phyloP scores from a whole-genome alignment of 164 flowering plant genomes.

The Vitis rotundifolia region DNA sequence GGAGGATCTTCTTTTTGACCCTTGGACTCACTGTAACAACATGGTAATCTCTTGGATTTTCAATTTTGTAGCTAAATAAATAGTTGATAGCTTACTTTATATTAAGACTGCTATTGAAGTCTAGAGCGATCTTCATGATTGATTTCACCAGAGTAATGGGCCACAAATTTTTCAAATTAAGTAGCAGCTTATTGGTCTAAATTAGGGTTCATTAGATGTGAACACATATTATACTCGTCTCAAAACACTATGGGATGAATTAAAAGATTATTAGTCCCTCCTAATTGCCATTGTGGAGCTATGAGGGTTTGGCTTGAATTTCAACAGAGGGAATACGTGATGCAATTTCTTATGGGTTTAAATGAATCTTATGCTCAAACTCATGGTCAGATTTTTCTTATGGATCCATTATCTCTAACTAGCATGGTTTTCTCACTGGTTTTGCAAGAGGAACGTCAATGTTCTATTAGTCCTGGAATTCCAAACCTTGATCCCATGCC shows the following conservation, averaged over 20 bases:
- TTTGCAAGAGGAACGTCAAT: too few relatives aligned
- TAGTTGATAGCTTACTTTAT: too few relatives aligned
- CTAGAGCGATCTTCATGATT: neutral
- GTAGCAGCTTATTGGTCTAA: neutral
- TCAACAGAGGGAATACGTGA: neutral
- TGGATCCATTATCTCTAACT: neutral
- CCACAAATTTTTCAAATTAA: neutral
- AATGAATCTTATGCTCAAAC: neutral
- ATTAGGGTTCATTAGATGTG: neutral
- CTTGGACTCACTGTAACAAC: too few relatives aligned
- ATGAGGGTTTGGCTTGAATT: neutral
- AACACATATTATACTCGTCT: neutral
- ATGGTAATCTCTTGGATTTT: too few relatives aligned
- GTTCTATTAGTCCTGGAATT: too few relatives aligned
- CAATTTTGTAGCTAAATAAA: too few relatives aligned
- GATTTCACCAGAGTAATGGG: neutral
- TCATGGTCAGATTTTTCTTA: neutral
- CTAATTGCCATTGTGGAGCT: neutral
- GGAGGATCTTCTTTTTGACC: too few relatives aligned
- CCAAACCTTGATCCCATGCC: too few relatives aligned
- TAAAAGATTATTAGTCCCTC: neutral
- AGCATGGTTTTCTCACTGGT: too few relatives aligned
- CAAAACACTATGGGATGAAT: neutral
- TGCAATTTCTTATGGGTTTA: constrained; percentile 2
- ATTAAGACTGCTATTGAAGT: too few relatives aligned